Percentiles rank a stretch among this genome's conserved stretches.
phyloP scores from a whole-genome alignment of 371 early-diverging fungal species.

The Rhizopus arrhizus region DNA sequence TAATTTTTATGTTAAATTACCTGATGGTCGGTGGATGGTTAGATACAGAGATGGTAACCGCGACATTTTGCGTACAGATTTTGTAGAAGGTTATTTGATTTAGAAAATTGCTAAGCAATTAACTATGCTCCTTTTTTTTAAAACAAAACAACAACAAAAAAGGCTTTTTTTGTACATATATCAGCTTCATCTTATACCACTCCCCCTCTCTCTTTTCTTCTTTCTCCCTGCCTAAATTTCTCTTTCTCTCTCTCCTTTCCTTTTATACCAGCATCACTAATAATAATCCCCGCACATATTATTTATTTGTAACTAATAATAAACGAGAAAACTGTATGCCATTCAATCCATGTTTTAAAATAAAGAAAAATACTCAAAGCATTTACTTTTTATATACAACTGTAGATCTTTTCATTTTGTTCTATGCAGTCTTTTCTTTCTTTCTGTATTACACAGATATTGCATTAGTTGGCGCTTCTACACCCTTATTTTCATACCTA shows the following conservation, averaged over 20 bases:
- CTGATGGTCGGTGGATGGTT: constrained; percentile 53
- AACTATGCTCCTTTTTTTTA: too few relatives aligned
- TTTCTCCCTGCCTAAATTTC: not conserved
- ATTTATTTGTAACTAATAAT: too few relatives aligned
- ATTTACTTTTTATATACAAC: too few relatives aligned
- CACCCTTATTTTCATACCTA: too few relatives aligned
- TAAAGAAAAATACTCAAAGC: too few relatives aligned
- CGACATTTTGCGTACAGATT: constrained; percentile 48
- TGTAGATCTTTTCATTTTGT: too few relatives aligned
- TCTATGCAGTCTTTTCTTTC: too few relatives aligned
- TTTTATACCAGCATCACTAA: not conserved
- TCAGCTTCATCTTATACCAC: not conserved
- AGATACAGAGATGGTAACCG: constrained; percentile 51
- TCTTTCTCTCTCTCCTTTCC: not conserved
- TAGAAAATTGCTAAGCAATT: constrained; percentile 6
- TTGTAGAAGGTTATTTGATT: constrained; percentile 44
- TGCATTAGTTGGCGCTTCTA: too few relatives aligned
- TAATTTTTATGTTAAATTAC: constrained; percentile 50
- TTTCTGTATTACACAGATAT: too few relatives aligned
- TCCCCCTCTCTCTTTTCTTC: not conserved
- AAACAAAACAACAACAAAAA: not conserved
- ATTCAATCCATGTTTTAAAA: too few relatives aligned
- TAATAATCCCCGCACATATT: not conserved
- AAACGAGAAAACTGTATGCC: too few relatives aligned
- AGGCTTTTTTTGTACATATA: not conserved